phyloP scores from a whole-genome alignment of 2,329 filamentous ascomycete genomes.

The Purpureocillium takamizusanense region DNA sequence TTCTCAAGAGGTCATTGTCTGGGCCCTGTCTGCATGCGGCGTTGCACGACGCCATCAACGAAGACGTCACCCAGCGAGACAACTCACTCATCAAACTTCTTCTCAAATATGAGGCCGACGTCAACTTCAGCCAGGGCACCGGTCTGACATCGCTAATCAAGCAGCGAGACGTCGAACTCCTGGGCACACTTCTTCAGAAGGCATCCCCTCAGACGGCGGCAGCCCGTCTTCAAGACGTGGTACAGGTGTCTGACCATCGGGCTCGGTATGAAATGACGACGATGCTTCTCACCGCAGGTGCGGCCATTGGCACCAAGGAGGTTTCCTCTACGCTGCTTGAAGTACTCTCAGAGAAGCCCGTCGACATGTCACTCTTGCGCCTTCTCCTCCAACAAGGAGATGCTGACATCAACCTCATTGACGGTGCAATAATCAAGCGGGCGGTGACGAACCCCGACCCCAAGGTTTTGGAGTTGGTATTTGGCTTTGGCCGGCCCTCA shows the following conservation, averaged over 20 bases:
- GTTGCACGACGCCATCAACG: slow-evolving; percentile 42
- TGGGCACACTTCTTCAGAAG: slow-evolving; percentile 35
- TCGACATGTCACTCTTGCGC: slow-evolving; percentile 40
- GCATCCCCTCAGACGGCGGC: slow-evolving; percentile 37
- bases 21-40: slow-evolving; percentile 37
- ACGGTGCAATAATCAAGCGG: slow-evolving; percentile 32
- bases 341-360: slow-evolving; percentile 32
- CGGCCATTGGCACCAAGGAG: slow-evolving; percentile 30
- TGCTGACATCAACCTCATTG: slow-evolving; percentile 42
- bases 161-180: slow-evolving; percentile 36
- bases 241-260: slow-evolving; percentile 32
- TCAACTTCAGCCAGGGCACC: slow-evolving; percentile 44
- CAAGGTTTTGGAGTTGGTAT: slow-evolving; percentile 36
- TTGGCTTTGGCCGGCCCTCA: slow-evolving; percentile 35
- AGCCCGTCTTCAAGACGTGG: slow-evolving; percentile 37
- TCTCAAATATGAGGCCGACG: slow-evolving; percentile 41
- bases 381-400: slow-evolving; percentile 41
- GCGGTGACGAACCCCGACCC: slow-evolving; percentile 34
- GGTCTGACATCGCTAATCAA: slow-evolving; percentile 37
- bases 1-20: slow-evolving; percentile 38
- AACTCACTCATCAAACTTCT: slow-evolving; percentile 42
- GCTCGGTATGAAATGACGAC: slow-evolving; percentile 36
- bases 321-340: slow-evolving; percentile 32
- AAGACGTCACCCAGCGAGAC: slow-evolving; percentile 37
- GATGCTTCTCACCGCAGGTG: slow-evolving; percentile 36